Base-by-base conservation (phyloP, 331 rosid species). In the Cydonia oblonga region DNA sequence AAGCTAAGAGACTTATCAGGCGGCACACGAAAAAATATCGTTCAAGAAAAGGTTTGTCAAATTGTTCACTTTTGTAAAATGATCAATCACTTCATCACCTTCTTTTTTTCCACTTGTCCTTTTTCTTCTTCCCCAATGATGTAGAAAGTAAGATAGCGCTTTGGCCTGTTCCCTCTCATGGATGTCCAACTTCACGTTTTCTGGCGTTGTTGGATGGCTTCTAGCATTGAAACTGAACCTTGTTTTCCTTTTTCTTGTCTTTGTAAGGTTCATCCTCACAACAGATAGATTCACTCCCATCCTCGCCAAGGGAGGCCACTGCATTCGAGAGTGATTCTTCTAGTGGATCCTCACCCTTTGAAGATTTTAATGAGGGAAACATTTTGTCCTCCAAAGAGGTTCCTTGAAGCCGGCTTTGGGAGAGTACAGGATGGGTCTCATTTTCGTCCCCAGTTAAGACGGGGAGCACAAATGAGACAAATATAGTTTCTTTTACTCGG, bases 1-100 rank as follows among this genome's bases (percentile, higher is more conserved):
- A 83, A 80, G 96, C 97, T 33, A 95, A 83, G 84, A 90, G 85
- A 73, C 99, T 95, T 75, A 91, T 95, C 71, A 80, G 96, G 85
- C 88, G 96, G 66, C 99, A 95, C 76, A 91, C 99, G 18, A 90
- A 88, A 76, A 95, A 95, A 80, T 95, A 88, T 78, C 99, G 89
- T 54, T 79, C 97, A 7, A 85, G 90, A 58, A 91, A 88, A 90
- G 99, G 99, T 95, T 82, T 46, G 86, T 78, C 54, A 49, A 66
- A 9, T 60, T 57, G 59, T 13, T n/a, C 62, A 7, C 9, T 32
- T 49, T 25, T 24, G 58, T 20, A 16, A n/a, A 30, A 32, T 13
- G 5, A 22, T 49, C 28, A 23, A 14, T 33, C 32, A 69, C 74
- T 16, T 33, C 16, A 38, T 30, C 61, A 53, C 64, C 59, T 67